A percentile compares a stretch with the other conserved stretches of the same genome.
Conservation (phyloP, 352 stramenopile genomes). For the Globisporangium orthogonon region DNA sequence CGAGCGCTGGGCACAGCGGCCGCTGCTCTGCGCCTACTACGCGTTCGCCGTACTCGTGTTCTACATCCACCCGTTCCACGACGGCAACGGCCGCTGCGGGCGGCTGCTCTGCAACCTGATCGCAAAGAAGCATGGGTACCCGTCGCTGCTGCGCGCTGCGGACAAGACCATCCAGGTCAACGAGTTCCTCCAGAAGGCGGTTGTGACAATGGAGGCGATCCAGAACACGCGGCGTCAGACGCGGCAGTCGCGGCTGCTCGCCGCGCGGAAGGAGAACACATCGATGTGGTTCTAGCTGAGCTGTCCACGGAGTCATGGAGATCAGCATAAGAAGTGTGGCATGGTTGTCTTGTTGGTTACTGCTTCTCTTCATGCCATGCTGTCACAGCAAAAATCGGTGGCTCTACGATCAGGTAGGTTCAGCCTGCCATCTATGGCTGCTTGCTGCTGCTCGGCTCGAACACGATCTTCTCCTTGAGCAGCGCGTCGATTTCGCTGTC, state of each 20-base stretch:
- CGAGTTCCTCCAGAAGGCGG: conserved; percentile 67
- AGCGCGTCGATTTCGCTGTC: conserved; percentile 48
- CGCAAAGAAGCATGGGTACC: conserved; percentile 66
- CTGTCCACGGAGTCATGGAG: too few species aligned
- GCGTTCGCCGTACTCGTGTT: conserved; percentile 75
- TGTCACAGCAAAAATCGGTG: too few species aligned
- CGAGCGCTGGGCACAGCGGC: conserved; percentile 30
- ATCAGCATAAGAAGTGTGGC: too few species aligned
- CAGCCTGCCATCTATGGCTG: neutral
- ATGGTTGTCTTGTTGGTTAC: too few species aligned
- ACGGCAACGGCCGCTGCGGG: conserved; percentile 76
- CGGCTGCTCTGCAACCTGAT: conserved; percentile 69
- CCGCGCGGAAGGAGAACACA: conserved; percentile 56
- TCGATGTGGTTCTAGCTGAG: conserved; percentile 74
- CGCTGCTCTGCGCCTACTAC: conserved; percentile 73
- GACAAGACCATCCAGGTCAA: conserved; percentile 81
- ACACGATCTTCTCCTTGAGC: conserved; percentile 52
- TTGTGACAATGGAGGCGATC: conserved; percentile 67
- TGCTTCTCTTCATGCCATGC: too few species aligned
- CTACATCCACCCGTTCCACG: conserved; percentile 83
- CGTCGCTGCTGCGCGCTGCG: conserved; percentile 41
- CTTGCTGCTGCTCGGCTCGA: conserved; percentile 30
- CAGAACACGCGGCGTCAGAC: conserved; percentile 47
- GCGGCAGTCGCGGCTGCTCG: conserved; percentile 40
- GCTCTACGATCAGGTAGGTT: too few species aligned